A percentile compares a stretch with the other conserved stretches of the same genome.
Conservation (phyloP, 2,329 filamentous ascomycete species). For the Penicillium sp. region DNA sequence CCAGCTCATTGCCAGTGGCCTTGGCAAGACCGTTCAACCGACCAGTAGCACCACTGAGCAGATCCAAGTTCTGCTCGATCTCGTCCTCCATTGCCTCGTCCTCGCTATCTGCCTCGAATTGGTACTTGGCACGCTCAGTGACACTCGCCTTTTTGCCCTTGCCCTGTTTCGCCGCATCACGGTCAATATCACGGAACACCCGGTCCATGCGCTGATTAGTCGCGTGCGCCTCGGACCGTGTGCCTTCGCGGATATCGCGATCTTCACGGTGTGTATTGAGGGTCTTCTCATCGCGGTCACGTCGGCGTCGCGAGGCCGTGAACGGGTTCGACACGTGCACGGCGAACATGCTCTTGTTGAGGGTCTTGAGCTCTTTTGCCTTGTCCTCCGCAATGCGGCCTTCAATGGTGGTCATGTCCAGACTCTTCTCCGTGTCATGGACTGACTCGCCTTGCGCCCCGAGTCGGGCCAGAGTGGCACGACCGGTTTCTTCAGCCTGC, state of each 20-base stretch:
- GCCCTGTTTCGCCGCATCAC: constrained; percentile 47
- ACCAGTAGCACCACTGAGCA: constrained; percentile 60
- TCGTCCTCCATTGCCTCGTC: constrained; percentile 69
- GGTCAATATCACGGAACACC: constrained; percentile 63
- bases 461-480: constrained; percentile 69
- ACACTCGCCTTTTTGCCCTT: constrained; percentile 54
- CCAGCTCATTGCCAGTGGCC: constrained; percentile 72
- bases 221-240: constrained; percentile 53
- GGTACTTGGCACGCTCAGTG: constrained; percentile 68
- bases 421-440: constrained; percentile 76
- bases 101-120: constrained; percentile 72
- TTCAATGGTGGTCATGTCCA: constrained; percentile 75
- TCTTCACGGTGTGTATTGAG: constrained; percentile 63
- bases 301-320: constrained; percentile 64
- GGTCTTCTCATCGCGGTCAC: constrained; percentile 64
- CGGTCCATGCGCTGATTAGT: constrained; percentile 61
- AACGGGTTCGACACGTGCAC: constrained; percentile 76
- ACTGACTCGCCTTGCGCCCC: constrained; percentile 77
- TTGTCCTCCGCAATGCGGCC: constrained; percentile 75
- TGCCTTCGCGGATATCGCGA: constrained; percentile 56
- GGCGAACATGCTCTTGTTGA: constrained; percentile 90
- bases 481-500: constrained; percentile 68
- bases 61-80: constrained; percentile 65
- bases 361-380: constrained; percentile 75
- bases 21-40: constrained; percentile 70